Evolutionary conservation across 306 rosid genomes (phyloP), one percentile per base, ranked within the genome.

Genomic region (Oemleria cerasiformis): DNA sequence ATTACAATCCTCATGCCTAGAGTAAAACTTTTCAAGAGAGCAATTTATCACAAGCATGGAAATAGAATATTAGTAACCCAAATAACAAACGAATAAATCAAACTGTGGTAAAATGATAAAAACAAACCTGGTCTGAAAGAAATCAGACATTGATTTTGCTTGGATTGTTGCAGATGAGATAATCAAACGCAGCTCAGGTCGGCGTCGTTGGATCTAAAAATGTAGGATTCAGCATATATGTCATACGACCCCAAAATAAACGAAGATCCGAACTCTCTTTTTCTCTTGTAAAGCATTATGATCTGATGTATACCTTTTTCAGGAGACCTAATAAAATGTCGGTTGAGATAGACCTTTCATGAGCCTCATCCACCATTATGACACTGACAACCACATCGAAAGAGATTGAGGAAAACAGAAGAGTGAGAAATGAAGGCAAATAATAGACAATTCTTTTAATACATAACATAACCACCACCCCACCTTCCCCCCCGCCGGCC

Each of bases 331-430:
- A 83, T 76, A 93, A 80, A 62, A 93, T 88, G 78, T 93, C 98
- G 73, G 98, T 93, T 49, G 98, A 87, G 70, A 88, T 93, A 4
- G 98, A 93, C 85, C 98, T 88, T 84, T 93, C 98, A 73, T 93
- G 98, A 78, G 98, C 98, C 79, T 93, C 98, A 67, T 93, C 98
- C 8, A 93, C 87, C 97, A 93, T 93, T 79, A 93, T 79, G 62
- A 88, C 85, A 84, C 98, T 93, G 82, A 42, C 57, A 77, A 63
- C 20, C 76, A 75, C 38, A 53, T 49, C 19, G 16, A 5, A 51
- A 51, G 19, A 56, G 67, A 60, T 53, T n/a, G 20, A 17, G 62
- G 56, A 71, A 49, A 60, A 45, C 16, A n/a, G 8, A 13, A n/a
- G 12, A 8, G 15, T 7, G 11, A 25, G 34, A 56, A 56, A 23